Base-by-base conservation (phyloP, 2,329 filamentous ascomycete genomes). In the Aphanoascus verrucosus region DNA sequence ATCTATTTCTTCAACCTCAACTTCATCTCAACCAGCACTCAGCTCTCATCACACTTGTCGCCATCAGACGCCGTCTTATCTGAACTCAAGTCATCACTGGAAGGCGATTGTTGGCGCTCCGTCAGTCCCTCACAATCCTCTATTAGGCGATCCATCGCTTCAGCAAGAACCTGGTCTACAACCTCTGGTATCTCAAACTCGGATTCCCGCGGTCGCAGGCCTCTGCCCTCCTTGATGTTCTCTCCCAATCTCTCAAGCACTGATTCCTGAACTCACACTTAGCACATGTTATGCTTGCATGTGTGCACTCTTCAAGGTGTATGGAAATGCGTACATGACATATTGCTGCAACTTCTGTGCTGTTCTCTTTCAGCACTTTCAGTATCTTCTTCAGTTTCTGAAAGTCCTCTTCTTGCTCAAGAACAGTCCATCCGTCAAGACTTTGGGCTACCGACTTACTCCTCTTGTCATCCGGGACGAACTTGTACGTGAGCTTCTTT, bases 401-500 rank as follows among this genome's bases (percentile, higher is more conserved):
- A 46, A 55, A 58, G 20, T 53, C 50, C 3, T 35, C 35, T 43
- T 58, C 38, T 41, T 49, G 47, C 9, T 47, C 49, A 11, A 58
- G 35, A 2, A 47, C 28, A 28, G 41, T 52, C 57, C 55, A 58
- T 32, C 35, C 45, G 2, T 48, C 45, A 1, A 44, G 15, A 17
- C 47, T 32, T 15, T 35, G 1, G 15, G n/a, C 28, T 5, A 44
- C 43, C 17, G n/a, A 17, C 2, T 15, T 38, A 15, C 17, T 20
- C 19, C 50, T 45, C 6, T 15, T 31, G 5, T 53, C 17, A 5
- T 45, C 31, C 7, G 41, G 32, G 7, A 50, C 35, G 19, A 56
- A 38, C n/a, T 55, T 53, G 34, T 58, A 58, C n/a, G 37, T 42
- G 55, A 55, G 52, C 14, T 55, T 45, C 23, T 52, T 53, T 15